These are phyloP conservation scores for Talaromyces sp. DNA, from an alignment of 2,329 filamentous ascomycete genomes.

Conservation along the genomic window DNA sequence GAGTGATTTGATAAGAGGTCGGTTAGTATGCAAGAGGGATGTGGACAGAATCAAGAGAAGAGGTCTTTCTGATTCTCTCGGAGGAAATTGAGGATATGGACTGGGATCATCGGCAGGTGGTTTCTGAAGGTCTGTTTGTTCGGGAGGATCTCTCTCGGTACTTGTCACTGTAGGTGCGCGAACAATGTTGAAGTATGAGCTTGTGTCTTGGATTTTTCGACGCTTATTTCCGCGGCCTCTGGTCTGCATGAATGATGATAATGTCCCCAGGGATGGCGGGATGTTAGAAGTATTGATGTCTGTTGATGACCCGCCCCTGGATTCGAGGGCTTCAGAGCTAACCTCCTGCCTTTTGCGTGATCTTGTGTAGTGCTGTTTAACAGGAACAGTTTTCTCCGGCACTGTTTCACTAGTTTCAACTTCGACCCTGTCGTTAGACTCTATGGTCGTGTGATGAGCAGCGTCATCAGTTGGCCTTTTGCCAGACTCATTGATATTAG, in stretches of 20 bases:
- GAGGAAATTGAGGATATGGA: background rate
- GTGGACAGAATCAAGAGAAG: slow-evolving; percentile 11
- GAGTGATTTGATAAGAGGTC: slow-evolving; percentile 15
- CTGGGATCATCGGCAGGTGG: background rate
- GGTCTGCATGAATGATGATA: slow-evolving; percentile 49
- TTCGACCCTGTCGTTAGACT: background rate
- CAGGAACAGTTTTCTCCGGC: background rate
- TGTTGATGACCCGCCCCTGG: background rate
- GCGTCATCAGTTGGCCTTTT: background rate
- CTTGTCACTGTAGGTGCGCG: background rate
- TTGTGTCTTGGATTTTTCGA: slow-evolving; percentile 18
- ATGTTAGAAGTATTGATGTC: background rate
- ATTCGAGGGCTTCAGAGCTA: background rate
- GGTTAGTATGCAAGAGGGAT: slow-evolving; percentile 21
- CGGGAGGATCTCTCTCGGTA: background rate
- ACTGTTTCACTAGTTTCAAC: background rate
- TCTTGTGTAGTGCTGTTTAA: background rate
- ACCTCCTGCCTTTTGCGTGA: background rate
- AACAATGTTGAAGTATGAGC: slow-evolving; percentile 19
- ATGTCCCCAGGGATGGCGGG: slow-evolving; percentile 34
- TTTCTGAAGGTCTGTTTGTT: background rate
- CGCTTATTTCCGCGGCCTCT: slow-evolving; percentile 31
- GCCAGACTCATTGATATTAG: background rate
- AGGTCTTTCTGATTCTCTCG: background rate
- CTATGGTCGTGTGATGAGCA: background rate